Base-by-base conservation (phyloP, 306 rosid genomes). In the Begonia loranthoides region DNA sequence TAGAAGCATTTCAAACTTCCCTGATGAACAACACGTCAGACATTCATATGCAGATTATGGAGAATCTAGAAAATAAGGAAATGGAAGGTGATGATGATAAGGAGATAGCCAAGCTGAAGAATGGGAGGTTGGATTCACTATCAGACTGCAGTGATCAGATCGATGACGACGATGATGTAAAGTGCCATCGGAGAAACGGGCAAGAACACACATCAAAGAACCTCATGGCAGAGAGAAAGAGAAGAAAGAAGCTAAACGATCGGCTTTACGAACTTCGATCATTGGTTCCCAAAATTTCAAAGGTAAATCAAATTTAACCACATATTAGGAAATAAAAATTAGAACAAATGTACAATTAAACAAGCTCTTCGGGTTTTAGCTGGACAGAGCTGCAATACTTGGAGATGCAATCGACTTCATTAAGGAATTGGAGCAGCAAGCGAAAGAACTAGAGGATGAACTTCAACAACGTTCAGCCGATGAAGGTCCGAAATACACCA, bases 231-330 rank as follows among this genome's bases (percentile, higher is more conserved):
- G 96, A 90, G 76, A 80, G 99, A 52, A 86, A 55, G 64, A 82
- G 99, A 68, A 86, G 99, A 76, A 90, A 90, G 80, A 90, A 90
- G 64, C 87, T 90, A 2, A 90, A 90, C 41, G 93, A 90, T 12
- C 70, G 95, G 67, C 70, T 90, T 13, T 86, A 86, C 15, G 60
- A 43, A 9, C n/a, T 43, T 0, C n/a, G 47, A 10, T 43, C 47
- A 43, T 43, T 43, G 13, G 13, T n/a, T 43, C 47, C 47, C 1
- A 43, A 43, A 43, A 43, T n/a, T 43, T 43, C 47, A 3, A 43
- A 43, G 13, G 47, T 43, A 43, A 10, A 43, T n/a, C 47, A 28
- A 28, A 28, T 28, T 7, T 2, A 28, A 28, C 6, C 36, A 28
- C 5, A 28, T 28, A 28, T 28, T 3, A 3, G 36, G 36, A 28